These are phyloP conservation scores for Neurospora terricola DNA, from an alignment of 495 filamentous ascomycete genomes.

Conservation along the genomic window DNA sequence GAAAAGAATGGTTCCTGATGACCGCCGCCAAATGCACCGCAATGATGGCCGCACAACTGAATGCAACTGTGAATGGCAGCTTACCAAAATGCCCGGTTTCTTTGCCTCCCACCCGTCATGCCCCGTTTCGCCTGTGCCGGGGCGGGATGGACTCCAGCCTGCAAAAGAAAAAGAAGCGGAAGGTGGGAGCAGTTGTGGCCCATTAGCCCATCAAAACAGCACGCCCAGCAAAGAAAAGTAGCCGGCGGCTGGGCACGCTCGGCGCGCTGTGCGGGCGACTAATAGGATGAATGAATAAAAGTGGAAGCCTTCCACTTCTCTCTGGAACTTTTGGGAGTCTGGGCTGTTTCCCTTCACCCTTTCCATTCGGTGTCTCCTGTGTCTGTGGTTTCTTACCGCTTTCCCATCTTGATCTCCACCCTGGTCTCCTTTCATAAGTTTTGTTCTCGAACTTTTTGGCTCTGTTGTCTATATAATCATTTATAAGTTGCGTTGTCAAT, in stretches of 20 bases:
- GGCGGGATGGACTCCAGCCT: background rate
- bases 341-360: background rate
- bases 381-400: background rate
- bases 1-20: background rate
- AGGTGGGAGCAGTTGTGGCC: background rate
- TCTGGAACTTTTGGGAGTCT: background rate
- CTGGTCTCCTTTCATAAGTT: background rate
- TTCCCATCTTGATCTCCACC: background rate
- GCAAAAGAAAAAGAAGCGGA: background rate
- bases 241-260: background rate
- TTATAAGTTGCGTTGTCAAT: background rate
- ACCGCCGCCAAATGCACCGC: background rate
- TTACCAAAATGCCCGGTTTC: background rate
- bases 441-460: background rate
- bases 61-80: background rate
- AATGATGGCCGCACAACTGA: background rate
- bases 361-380: background rate
- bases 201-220: background rate
- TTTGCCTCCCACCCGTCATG: background rate
- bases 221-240: background rate
- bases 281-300: background rate
- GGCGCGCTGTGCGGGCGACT: background rate
- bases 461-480: background rate
- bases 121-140: background rate
- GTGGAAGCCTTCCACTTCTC: background rate